A percentile compares a stretch with the other conserved stretches of the same genome.
These are phyloP conservation scores for Centaurea solstitialis DNA, from an alignment of 129 eudicot species.

Conservation along the genomic window DNA sequence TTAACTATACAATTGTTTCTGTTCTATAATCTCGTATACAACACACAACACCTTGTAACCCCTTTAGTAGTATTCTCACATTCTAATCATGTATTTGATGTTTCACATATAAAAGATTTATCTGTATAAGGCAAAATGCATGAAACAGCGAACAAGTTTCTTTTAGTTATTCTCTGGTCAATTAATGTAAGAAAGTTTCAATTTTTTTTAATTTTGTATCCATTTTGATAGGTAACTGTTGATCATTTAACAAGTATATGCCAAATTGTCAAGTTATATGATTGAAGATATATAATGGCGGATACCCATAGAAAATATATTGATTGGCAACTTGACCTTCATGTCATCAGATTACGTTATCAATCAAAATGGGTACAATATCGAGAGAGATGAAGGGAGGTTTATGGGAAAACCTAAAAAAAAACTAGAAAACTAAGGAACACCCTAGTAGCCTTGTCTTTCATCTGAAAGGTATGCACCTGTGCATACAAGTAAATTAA, in stretches of 20 bases:
- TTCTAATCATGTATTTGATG: not conserved
- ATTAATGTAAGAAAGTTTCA: not conserved
- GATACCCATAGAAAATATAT: not conserved
- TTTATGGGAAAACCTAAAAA: too few species aligned
- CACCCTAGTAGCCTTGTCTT: too few species aligned
- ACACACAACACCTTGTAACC: not conserved
- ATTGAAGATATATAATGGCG: not conserved
- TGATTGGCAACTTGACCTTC: not conserved
- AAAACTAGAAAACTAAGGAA: too few species aligned
- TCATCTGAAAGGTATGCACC: too few species aligned
- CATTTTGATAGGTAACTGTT: not conserved
- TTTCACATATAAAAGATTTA: not conserved
- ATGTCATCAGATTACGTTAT: not conserved
- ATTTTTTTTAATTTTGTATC: not conserved
- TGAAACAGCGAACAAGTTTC: not conserved
- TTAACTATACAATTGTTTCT: not conserved
- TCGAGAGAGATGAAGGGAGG: too few species aligned
- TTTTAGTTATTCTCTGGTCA: not conserved
- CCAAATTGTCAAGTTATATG: not conserved
- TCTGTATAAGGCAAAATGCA: not conserved
- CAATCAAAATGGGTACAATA: not conserved
- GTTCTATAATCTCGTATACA: not conserved
- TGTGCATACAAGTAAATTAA: too few species aligned
- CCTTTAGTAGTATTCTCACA: not conserved
- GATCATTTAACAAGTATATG: not conserved